phyloP scores from a whole-genome alignment of 2,329 filamentous ascomycete species.

The Pseudogymnoascus sp. region DNA sequence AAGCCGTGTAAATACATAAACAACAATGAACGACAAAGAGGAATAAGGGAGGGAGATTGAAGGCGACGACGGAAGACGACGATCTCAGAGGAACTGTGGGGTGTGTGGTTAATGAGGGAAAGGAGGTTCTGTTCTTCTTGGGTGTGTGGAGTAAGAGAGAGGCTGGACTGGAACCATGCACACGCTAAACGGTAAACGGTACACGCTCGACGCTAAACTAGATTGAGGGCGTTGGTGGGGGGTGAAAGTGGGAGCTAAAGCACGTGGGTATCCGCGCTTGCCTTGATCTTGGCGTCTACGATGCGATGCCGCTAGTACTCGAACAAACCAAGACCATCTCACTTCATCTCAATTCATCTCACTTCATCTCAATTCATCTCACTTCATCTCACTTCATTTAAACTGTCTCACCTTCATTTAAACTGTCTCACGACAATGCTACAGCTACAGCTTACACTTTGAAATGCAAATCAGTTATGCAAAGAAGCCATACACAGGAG shows the following conservation, averaged over 20 bases:
- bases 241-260: neutral
- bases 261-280: conserved; percentile 5
- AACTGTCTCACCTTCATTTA: too few species aligned
- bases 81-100: neutral
- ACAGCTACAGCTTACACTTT: neutral
- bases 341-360: neutral
- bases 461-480: neutral
- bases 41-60: conserved; percentile 7
- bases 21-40: conserved; percentile 1
- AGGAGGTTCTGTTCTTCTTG: conserved; percentile 5
- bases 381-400: neutral
- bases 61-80: neutral
- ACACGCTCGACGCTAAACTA: neutral
- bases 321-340: neutral
- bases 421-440: neutral
- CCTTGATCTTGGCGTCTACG: neutral
- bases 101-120: conserved; percentile 2
- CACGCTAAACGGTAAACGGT: conserved; percentile 6
- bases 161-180: conserved; percentile 2
- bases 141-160: conserved; percentile 4
- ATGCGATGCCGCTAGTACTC: neutral
- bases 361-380: neutral
- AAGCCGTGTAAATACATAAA: conserved; percentile 2
- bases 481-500: neutral
- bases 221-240: neutral